Conservation (phyloP, 2,329 filamentous ascomycete genomes). For the Cercospora sojina region DNA sequence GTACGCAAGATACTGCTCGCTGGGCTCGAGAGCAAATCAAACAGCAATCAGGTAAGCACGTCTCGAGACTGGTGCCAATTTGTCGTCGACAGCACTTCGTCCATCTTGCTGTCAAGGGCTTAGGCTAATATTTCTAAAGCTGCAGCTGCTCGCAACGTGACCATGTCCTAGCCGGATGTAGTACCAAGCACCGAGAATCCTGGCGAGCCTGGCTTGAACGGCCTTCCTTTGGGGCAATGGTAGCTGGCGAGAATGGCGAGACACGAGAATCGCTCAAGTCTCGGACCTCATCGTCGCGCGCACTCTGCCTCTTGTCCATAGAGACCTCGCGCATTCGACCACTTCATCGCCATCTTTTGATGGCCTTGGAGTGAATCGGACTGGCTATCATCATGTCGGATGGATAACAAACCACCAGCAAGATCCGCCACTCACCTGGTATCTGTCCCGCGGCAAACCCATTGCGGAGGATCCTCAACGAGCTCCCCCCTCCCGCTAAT, state of each 20-base stretch:
- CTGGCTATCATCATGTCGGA: not conserved
- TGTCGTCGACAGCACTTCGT: not conserved
- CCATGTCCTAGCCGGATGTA: slow-evolving; percentile 14
- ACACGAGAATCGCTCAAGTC: not conserved
- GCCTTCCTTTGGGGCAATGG: not conserved
- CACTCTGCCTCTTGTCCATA: not conserved
- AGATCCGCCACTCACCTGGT: not conserved
- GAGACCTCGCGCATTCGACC: not conserved
- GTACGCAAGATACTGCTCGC: slow-evolving; percentile 90
- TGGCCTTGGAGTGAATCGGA: not conserved
- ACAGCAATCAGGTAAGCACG: slow-evolving; percentile 60
- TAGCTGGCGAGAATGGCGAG: not conserved
- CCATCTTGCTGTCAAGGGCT: not conserved
- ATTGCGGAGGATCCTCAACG: not conserved
- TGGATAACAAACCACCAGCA: not conserved
- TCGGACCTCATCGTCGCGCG: not conserved
- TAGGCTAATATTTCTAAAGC: slow-evolving; percentile 9
- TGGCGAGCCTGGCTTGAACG: not conserved
- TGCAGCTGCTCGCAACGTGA: slow-evolving; percentile 14
- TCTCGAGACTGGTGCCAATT: not conserved
- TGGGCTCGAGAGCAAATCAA: slow-evolving; percentile 98
- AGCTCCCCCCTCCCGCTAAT: not conserved
- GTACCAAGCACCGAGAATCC: not conserved
- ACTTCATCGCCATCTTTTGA: not conserved
- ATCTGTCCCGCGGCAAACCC: not conserved